These are phyloP conservation scores for Endothia cerciana DNA, from an alignment of 2,329 filamentous ascomycete species.

Conservation along the genomic window DNA sequence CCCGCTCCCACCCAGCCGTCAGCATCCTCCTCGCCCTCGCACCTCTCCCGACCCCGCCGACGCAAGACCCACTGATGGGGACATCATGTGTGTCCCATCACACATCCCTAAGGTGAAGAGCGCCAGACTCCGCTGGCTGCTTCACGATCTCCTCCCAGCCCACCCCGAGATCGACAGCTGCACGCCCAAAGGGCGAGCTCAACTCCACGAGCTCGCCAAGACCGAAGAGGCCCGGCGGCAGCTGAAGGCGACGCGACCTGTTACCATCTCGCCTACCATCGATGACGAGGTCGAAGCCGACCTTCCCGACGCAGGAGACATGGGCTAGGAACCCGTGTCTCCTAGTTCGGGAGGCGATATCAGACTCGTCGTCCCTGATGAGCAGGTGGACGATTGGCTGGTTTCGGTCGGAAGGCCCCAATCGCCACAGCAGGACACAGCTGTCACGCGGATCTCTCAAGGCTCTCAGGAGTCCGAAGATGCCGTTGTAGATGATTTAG, in stretches of 20 bases:
- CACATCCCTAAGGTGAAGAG: constrained; percentile 15
- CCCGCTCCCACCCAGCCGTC: neutral
- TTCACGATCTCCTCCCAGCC: neutral
- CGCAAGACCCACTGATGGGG: neutral
- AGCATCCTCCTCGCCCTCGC: neutral
- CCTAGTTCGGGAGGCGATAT: neutral
- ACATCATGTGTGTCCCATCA: constrained; percentile 4
- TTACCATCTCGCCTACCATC: neutral
- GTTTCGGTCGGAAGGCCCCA: neutral
- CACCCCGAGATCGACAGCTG: constrained; percentile 3
- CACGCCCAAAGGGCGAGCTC: neutral
- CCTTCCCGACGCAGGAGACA: neutral
- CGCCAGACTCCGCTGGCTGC: neutral
- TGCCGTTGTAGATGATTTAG: too few relatives aligned
- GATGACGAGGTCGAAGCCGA: neutral
- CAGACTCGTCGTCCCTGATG: neutral
- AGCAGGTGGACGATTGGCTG: neutral
- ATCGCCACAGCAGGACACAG: constrained; percentile 1
- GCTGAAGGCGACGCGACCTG: neutral
- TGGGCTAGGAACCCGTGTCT: neutral
- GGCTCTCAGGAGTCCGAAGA: neutral
- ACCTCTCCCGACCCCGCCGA: neutral
- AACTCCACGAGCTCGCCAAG: neutral
- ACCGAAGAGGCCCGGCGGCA: neutral
- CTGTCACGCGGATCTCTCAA: neutral